Conservation (phyloP, 2,329 filamentous ascomycete species). For the Colletotrichum kahawae region DNA sequence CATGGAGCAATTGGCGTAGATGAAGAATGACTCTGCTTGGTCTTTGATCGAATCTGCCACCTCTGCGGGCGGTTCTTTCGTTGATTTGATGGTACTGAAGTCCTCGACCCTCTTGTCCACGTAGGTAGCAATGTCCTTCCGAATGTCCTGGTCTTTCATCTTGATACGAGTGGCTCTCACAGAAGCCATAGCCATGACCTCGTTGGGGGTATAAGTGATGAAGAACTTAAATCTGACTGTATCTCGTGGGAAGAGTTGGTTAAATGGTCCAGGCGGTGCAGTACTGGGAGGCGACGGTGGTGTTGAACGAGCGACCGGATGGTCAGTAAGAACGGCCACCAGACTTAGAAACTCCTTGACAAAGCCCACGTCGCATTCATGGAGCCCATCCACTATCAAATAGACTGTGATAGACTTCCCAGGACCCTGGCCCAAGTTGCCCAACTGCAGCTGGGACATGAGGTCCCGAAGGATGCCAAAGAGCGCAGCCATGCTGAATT, state of each 20-base stretch:
- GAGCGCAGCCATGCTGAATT: slow-evolving; percentile 3
- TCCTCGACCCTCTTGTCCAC: slow-evolving; percentile 18
- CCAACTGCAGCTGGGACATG: neutral
- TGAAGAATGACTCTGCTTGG: slow-evolving; percentile 18
- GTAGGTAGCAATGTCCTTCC: slow-evolving; percentile 11
- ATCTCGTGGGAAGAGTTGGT: neutral
- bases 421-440: neutral
- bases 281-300: neutral
- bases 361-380: slow-evolving; percentile 18
- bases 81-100: neutral
- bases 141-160: slow-evolving; percentile 16
- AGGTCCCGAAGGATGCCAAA: slow-evolving; percentile 24
- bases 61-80: neutral
- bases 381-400: slow-evolving; percentile 27
- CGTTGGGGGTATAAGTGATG: slow-evolving; percentile 1
- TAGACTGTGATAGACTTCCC: slow-evolving; percentile 17
- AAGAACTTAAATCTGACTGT: slow-evolving; percentile 17
- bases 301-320: neutral
- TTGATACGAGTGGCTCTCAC: neutral
- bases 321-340: neutral
- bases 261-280: neutral
- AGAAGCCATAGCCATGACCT: neutral
- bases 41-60: slow-evolving; percentile 8
- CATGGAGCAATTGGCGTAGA: slow-evolving; percentile 19
- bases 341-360: slow-evolving; percentile 6